These are phyloP conservation scores for Nelumbo lutea DNA, from an alignment of 164 flowering plant genomes.

Conservation along the genomic window DNA sequence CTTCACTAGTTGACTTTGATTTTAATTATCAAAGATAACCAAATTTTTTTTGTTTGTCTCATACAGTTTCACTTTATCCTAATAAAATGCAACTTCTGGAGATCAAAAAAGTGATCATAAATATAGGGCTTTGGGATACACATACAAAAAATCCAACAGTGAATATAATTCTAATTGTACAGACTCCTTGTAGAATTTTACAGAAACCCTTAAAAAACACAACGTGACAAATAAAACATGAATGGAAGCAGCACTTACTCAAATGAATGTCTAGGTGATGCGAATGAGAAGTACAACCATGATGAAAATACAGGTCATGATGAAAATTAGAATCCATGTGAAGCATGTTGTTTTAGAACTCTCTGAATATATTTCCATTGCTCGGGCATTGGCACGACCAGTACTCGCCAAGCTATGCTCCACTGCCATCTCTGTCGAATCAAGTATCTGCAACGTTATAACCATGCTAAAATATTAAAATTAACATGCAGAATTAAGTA, in stretches of 20 bases:
- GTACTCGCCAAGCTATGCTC: conserved; percentile 95
- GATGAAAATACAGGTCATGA: conserved; percentile 69
- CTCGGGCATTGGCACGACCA: conserved; percentile 59
- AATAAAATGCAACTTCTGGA: no score
- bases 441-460: conserved; percentile 58
- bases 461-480: not conserved
- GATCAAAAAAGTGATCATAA: no score
- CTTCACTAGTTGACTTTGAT: no score
- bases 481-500: not conserved
- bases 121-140: no score
- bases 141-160: no score
- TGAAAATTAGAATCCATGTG: conserved; percentile 72
- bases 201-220: no score
- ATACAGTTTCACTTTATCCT: no score
- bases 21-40: no score
- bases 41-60: no score
- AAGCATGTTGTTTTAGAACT: conserved; percentile 78
- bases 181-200: no score
- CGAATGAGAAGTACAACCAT: conserved; percentile 95
- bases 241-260: not conserved
- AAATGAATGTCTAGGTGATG: conserved; percentile 36
- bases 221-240: not conserved
- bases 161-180: no score
- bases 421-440: conserved; percentile 90
- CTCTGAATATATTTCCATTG: conserved; percentile 54